Conservation (phyloP, 1,139 yeast genomes). For the Zygosaccharomyces sapae region DNA sequence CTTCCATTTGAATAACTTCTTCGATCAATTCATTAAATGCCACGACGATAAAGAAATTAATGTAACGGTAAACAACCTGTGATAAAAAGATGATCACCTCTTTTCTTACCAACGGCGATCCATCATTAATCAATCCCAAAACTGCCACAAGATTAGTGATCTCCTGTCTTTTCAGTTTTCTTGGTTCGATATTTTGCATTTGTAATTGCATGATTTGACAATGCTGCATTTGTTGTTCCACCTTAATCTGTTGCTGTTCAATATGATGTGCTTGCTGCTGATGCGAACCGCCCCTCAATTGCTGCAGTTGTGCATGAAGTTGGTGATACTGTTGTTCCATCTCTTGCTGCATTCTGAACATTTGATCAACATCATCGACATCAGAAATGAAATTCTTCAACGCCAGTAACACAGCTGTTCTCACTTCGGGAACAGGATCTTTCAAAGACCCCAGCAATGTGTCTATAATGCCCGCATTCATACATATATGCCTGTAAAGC, state of each 20-base stretch:
- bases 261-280: slow-evolving; percentile 23
- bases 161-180: slow-evolving; percentile 42
- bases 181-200: slow-evolving; percentile 32
- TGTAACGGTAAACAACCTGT: slow-evolving; percentile 65
- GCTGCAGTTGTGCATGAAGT: slow-evolving; percentile 33
- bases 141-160: slow-evolving; percentile 44
- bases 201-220: slow-evolving; percentile 30
- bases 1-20: slow-evolving; percentile 65
- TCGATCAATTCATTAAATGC: slow-evolving; percentile 85
- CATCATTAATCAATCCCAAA: slow-evolving; percentile 63
- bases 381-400: slow-evolving; percentile 66
- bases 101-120: slow-evolving; percentile 82
- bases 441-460: slow-evolving; percentile 55
- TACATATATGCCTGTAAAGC: slow-evolving; percentile 71
- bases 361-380: slow-evolving; percentile 38
- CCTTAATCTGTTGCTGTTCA: slow-evolving; percentile 33
- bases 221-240: slow-evolving; percentile 34
- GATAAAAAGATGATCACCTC: slow-evolving; percentile 79
- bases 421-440: slow-evolving; percentile 93
- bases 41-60: slow-evolving; percentile 74
- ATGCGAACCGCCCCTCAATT: slow-evolving; percentile 25
- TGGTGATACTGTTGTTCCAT: slow-evolving; percentile 34
- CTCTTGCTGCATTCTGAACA: slow-evolving; percentile 33
- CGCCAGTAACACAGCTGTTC: slow-evolving; percentile 78
- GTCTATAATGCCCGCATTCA: slow-evolving; percentile 60